Conservation (phyloP, 1,284 basidiomycete species). For the Leccinum glutinopallens region DNA sequence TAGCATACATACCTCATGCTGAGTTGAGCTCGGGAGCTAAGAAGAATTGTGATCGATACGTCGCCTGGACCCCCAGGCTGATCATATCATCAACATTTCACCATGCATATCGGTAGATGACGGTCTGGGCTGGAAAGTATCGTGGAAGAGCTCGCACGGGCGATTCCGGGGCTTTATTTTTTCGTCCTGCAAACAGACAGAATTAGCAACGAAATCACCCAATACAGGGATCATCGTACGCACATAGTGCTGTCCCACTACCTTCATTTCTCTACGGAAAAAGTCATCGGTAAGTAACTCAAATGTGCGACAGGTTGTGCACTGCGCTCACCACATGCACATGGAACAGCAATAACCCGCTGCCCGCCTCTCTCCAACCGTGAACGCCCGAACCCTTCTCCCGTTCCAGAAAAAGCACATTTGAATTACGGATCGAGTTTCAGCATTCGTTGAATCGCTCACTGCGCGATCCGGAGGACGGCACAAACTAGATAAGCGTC, state of each 20-base stretch:
- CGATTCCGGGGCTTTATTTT: background rate
- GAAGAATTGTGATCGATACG: background rate
- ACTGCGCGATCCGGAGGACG: background rate
- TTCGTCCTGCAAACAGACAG: background rate
- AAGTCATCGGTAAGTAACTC: background rate
- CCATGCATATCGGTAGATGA: background rate
- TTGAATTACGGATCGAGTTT: background rate
- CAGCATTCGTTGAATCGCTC: background rate
- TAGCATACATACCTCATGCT: background rate
- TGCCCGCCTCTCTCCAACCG: conserved; percentile 5
- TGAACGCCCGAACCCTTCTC: conserved; percentile 4
- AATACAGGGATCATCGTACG: background rate
- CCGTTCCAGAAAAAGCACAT: conserved; percentile 3
- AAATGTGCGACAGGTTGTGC: background rate
- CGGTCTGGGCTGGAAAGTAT: background rate
- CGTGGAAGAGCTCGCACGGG: background rate
- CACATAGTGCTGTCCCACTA: background rate
- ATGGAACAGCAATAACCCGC: background rate
- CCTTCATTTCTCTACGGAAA: background rate
- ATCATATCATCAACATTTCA: background rate
- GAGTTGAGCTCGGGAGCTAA: background rate
- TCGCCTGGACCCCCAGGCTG: background rate
- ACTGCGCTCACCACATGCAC: background rate
- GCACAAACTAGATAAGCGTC: background rate
- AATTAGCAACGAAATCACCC: background rate